These are phyloP conservation scores for Cladosporium phlei DNA, from an alignment of 2,329 filamentous ascomycete genomes.

Conservation along the genomic window DNA sequence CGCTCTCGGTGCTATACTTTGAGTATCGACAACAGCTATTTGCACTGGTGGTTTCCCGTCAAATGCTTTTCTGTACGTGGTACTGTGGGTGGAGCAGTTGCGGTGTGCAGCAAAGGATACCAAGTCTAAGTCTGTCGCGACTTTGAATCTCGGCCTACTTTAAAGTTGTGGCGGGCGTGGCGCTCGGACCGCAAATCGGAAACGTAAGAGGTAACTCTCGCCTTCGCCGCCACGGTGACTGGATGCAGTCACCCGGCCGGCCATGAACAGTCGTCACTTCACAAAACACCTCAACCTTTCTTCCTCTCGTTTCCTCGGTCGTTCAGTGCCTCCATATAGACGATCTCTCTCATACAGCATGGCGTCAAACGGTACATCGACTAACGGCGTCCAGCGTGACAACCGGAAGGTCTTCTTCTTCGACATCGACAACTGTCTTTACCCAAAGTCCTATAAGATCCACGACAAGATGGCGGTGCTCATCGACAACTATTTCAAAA, in stretches of 20 bases:
- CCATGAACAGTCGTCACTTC: constrained; percentile 3
- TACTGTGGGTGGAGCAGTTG: not conserved
- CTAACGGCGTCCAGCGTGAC: constrained; percentile 6
- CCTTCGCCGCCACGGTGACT: constrained; percentile 10
- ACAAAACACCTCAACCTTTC: not conserved
- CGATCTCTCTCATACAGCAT: constrained; percentile 5
- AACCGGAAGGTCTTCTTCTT: constrained; percentile 61
- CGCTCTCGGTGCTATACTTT: constrained; percentile 1
- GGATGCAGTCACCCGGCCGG: constrained; percentile 5
- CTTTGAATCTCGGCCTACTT: not conserved
- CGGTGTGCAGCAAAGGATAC: constrained; percentile 7
- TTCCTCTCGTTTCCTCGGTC: not conserved
- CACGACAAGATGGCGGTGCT: constrained; percentile 83
- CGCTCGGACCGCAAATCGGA: not conserved
- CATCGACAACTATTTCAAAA: constrained; percentile 63
- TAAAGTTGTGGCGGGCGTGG: constrained; percentile 7
- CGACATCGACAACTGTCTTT: constrained; percentile 98
- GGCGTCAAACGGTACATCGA: constrained; percentile 1
- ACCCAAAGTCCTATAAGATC: constrained; percentile 71
- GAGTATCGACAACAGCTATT: not conserved
- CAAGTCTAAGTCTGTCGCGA: too few species aligned
- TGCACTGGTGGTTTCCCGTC: too few species aligned
- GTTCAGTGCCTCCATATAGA: not conserved
- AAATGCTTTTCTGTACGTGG: not conserved
- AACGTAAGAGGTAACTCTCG: not conserved